These are phyloP conservation scores for Penicillium coffeae DNA, from an alignment of 495 filamentous ascomycete species.

Conservation along the genomic window DNA sequence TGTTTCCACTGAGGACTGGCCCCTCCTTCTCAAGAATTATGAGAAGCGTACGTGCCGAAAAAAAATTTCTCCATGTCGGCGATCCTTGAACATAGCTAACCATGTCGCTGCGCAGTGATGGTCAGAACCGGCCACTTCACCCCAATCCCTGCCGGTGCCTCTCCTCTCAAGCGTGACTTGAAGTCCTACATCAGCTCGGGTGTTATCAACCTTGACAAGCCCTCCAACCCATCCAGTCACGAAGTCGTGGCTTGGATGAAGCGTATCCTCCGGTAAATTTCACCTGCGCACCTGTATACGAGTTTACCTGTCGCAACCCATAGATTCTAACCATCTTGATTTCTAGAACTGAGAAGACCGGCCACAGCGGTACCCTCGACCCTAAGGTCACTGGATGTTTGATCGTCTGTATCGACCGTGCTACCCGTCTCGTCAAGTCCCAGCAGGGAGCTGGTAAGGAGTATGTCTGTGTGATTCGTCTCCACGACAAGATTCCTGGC, in stretches of 20 bases:
- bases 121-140: slow-evolving; percentile 90
- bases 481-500: slow-evolving; percentile 89
- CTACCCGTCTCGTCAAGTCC: slow-evolving; percentile 94
- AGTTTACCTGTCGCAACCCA: not conserved
- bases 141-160: slow-evolving; percentile 83
- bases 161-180: slow-evolving; percentile 83
- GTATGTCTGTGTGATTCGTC: slow-evolving; percentile 79
- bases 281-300: not conserved
- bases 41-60: slow-evolving; percentile 58
- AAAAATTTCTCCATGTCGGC: slow-evolving; percentile 3
- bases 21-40: slow-evolving; percentile 89
- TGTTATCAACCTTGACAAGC: slow-evolving; percentile 98
- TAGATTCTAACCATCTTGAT: not conserved
- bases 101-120: slow-evolving; percentile 53
- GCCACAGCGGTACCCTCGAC: slow-evolving; percentile 95
- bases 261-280: slow-evolving; percentile 77
- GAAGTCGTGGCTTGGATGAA: slow-evolving; percentile 99
- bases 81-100: slow-evolving; percentile 20
- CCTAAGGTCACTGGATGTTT: slow-evolving; percentile 92
- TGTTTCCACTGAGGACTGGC: slow-evolving; percentile 77
- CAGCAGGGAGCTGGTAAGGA: slow-evolving; percentile 97
- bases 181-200: slow-evolving; percentile 94
- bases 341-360: slow-evolving; percentile 86
- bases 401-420: slow-evolving; percentile 93
- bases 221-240: slow-evolving; percentile 94